Percentiles rank a stretch among this genome's conserved stretches.
Conservation (phyloP, 2,329 filamentous ascomycete species). For the Trichoderma hamatum region DNA sequence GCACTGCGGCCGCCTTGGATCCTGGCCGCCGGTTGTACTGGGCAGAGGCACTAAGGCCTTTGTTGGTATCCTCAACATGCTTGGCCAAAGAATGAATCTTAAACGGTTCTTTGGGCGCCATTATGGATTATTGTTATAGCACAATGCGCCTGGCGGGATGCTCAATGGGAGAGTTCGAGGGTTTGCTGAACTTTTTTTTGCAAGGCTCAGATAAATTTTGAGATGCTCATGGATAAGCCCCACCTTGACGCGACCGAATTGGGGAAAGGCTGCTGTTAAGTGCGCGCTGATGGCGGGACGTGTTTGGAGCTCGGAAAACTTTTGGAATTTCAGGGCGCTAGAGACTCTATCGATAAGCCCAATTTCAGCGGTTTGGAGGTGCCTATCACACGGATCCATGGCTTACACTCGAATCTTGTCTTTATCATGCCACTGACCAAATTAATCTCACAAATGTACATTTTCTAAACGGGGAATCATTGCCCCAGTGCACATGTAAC, state of each 20-base stretch:
- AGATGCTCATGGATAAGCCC: slow-evolving; percentile 20
- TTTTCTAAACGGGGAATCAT: neutral
- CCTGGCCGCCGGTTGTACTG: slow-evolving; percentile 40
- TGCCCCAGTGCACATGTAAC: fast-evolving
- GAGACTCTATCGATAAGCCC: slow-evolving; percentile 19
- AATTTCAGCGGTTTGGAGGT: neutral
- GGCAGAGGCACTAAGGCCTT: slow-evolving; percentile 39
- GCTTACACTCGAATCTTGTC: neutral
- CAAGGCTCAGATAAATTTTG: slow-evolving; percentile 24
- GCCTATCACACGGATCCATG: neutral
- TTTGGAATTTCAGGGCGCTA: neutral
- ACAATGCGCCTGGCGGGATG: slow-evolving; percentile 29
- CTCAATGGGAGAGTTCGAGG: slow-evolving; percentile 31
- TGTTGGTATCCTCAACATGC: slow-evolving; percentile 45
- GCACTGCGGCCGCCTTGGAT: slow-evolving; percentile 33
- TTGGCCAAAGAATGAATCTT: slow-evolving; percentile 44
- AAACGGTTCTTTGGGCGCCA: slow-evolving; percentile 44
- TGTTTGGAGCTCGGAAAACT: slow-evolving; percentile 22
- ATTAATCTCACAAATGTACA: no score
- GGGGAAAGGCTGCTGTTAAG: slow-evolving; percentile 15
- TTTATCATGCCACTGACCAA: neutral
- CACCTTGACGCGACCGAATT: slow-evolving; percentile 25
- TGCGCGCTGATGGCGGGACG: slow-evolving; percentile 8
- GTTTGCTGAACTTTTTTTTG: slow-evolving; percentile 17
- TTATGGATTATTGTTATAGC: slow-evolving; percentile 33